A percentile compares a stretch with the other conserved stretches of the same genome.
phyloP scores from a whole-genome alignment of 805 yeast genomes.

The Yarrowia sp. region DNA sequence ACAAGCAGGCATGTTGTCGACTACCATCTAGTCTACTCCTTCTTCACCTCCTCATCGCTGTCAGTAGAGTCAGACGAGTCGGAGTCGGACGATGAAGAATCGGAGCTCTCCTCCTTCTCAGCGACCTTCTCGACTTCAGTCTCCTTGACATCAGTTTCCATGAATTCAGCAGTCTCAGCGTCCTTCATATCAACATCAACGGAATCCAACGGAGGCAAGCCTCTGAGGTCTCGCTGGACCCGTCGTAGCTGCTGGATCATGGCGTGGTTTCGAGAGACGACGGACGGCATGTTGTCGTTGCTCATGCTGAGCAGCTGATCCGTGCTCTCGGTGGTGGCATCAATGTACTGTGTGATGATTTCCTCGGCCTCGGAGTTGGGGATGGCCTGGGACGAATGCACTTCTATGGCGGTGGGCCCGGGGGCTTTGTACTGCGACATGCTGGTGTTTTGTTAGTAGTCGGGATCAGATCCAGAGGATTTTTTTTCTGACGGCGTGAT shows the following conservation, averaged over 20 bases:
- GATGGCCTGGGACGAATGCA: slow-evolving; percentile 33
- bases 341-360: slow-evolving; percentile 46
- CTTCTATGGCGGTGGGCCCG: slow-evolving; percentile 31
- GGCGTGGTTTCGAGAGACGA: slow-evolving; percentile 36
- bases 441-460: not conserved
- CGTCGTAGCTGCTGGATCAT: slow-evolving; percentile 63
- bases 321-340: slow-evolving; percentile 41
- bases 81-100: too few relatives aligned
- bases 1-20: too few relatives aligned
- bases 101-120: not conserved
- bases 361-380: slow-evolving; percentile 48
- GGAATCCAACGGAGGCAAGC: slow-evolving; percentile 59
- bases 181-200: not conserved
- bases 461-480: not conserved
- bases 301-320: slow-evolving; percentile 64
- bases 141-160: not conserved
- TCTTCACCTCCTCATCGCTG: not conserved
- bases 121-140: not conserved
- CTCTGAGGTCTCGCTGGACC: slow-evolving; percentile 74
- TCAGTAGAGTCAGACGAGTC: not conserved
- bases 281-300: not conserved
- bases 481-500: slow-evolving; percentile 6
- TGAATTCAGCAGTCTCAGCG: not conserved
- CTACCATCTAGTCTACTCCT: not conserved
- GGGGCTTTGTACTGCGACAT: slow-evolving; percentile 24